Evolutionary conservation across 208 protist genomes (phyloP), one percentile per base, ranked within the genome.

Genomic region (Wallacemonas sp.): DNA sequence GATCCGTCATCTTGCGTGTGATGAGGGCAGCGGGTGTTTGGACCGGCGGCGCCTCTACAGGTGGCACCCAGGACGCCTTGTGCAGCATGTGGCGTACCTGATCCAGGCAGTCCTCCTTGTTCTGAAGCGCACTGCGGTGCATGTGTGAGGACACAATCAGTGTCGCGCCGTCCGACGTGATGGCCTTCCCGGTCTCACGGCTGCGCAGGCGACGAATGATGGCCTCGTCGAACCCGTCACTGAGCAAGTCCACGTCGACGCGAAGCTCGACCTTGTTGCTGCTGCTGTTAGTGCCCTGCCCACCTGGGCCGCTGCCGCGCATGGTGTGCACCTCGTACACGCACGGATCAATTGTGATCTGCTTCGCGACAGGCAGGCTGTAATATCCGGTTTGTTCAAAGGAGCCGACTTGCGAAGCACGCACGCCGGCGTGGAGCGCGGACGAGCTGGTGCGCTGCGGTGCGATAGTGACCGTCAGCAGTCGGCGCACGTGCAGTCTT

Each of bases 191-290:
- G 1, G 44, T 39, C 42, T 89, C 77, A 45, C 84, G 73, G 8
- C 63, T 44, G 10, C 66, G 75, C 36, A 91, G 67, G 30, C 58
- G 50, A 0, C 37, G 27, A 37, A 91, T 72, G n/a, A 91, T 38
- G 3, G 76, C 71, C 29, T 78, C 78, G 30, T 91, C 85, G 48
- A 92, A 85, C 39, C 73, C 67, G 15, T 72, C 69, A 0, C 53
- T 61, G 21, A 95, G 71, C 34, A 71, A 45, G 12, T 72, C 64
- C 26, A 95, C n/a, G 39, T 75, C 74, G 8, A 78, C 78, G 13
- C 86, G 83, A 55, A 95, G 54, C 62, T 95, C 86, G 27, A 95
- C 82, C 61, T 95, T 95, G 70, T 87, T 95, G 71, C 89, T 95
- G 72, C 76, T 85, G 68, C 84, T 91, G 71, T 95, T 90, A 27